These are phyloP conservation scores for Citrullus amarus DNA, from an alignment of 306 rosid genomes.

Conservation along the genomic window DNA sequence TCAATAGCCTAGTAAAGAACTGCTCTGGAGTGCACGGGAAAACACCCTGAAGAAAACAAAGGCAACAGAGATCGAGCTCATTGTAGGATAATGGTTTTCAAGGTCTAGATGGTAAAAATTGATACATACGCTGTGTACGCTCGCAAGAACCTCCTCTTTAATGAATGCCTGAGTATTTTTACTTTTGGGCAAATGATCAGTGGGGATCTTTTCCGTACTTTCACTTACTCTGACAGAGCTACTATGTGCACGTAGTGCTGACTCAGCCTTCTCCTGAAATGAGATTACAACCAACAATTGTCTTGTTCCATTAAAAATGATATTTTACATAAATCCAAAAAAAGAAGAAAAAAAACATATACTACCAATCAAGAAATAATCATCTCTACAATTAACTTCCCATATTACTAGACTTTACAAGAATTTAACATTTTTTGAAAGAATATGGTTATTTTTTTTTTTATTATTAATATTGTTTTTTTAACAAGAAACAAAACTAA, in stretches of 20 bases:
- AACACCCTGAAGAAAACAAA: constrained; percentile 45
- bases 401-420: neutral
- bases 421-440: neutral
- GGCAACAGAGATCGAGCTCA: constrained; percentile 13
- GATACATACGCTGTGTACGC: constrained; percentile 60
- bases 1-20: constrained; percentile 54
- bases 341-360: neutral
- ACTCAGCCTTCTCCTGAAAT: constrained; percentile 73
- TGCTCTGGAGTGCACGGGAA: constrained; percentile 75
- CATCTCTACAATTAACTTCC: neutral
- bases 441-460: too few relatives aligned
- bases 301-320: neutral
- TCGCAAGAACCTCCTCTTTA: constrained; percentile 64
- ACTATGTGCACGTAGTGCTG: constrained; percentile 95
- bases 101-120: neutral
- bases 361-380: neutral
- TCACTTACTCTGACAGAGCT: constrained; percentile 61
- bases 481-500: too few relatives aligned
- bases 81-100: neutral
- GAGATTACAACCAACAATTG: constrained; percentile 5
- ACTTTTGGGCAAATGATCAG: constrained; percentile 36
- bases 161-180: constrained; percentile 53
- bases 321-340: neutral
- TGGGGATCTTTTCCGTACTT: constrained; percentile 34
- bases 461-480: too few relatives aligned